Evolutionary conservation across 2,329 filamentous ascomycete genomes (phyloP).

Genomic region (Fusarium fracticaudum): DNA sequence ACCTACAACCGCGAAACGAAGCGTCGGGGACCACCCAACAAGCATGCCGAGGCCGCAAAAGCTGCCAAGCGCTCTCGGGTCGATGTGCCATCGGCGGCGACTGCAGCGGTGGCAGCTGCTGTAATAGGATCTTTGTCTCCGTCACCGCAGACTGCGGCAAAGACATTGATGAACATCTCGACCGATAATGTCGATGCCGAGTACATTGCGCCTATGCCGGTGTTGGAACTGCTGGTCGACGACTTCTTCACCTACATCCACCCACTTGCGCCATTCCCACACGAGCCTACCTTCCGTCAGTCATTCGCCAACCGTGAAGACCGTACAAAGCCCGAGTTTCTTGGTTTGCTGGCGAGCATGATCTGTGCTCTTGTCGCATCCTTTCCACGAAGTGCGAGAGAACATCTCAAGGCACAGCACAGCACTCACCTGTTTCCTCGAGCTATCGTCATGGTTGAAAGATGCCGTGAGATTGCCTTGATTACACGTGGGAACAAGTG

Average conservation of each 20-base stretch:
- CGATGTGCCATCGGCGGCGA: slow-evolving; percentile 43
- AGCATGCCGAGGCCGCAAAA: slow-evolving; percentile 65
- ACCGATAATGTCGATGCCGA: slow-evolving; percentile 65
- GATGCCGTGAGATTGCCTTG: slow-evolving; percentile 75
- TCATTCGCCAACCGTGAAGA: slow-evolving; percentile 75
- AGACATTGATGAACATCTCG: slow-evolving; percentile 59
- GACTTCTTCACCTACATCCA: slow-evolving; percentile 88
- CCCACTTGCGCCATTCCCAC: slow-evolving; percentile 79
- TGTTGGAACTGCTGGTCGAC: slow-evolving; percentile 75
- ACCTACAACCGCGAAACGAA: slow-evolving; percentile 67
- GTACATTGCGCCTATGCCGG: slow-evolving; percentile 74
- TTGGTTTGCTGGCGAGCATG: slow-evolving; percentile 79
- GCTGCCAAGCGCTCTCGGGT: slow-evolving; percentile 60
- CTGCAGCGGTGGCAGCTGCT: slow-evolving; percentile 20
- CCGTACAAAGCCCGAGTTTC: slow-evolving; percentile 70
- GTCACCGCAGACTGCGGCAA: slow-evolving; percentile 58
- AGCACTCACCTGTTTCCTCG: slow-evolving; percentile 73
- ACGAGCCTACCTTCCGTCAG: slow-evolving; percentile 79
- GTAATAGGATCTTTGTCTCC: slow-evolving; percentile 48
- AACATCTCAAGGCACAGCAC: slow-evolving; percentile 73
- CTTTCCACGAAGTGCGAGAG: slow-evolving; percentile 75
- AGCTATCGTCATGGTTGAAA: slow-evolving; percentile 74
- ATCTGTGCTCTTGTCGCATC: slow-evolving; percentile 77
- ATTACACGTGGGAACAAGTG: slow-evolving; percentile 70
- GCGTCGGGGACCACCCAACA: slow-evolving; percentile 67